Evolutionary conservation across 495 filamentous ascomycete species (phyloP), one percentile per base, ranked within the genome.

Genomic region (Penicillium egyptiacum): DNA sequence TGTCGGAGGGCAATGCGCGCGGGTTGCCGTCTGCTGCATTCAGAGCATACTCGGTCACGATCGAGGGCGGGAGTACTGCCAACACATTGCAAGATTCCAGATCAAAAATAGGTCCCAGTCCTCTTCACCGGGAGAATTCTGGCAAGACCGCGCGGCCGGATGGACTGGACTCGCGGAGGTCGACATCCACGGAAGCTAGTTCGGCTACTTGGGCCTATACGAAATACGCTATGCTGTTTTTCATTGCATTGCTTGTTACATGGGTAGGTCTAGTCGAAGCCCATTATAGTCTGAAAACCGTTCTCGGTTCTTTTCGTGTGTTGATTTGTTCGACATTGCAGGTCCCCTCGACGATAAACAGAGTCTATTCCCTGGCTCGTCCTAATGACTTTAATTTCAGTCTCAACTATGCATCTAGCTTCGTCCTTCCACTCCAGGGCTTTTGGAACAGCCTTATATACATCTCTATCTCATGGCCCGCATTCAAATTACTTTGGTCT

Each of bases 391-490:
- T 81, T 5, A 78, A 75, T 25, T 82, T 86, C 48, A 73, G 75
- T 22, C 80, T 95, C 25, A 85, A 89, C 60, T 87, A 86, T 54
- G 80, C 84, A 44, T 84, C 86, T 25, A 83, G 87, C 1, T 80
- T 91, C 45, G 90, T 95, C 0, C 78, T 95, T 20, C 91, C 91
- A 0, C 76, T 92, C 0, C 91, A 95, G 64, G 91, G 91, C 2
- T 92, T 94, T 63, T 93, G 90, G 88, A 96, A 95, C 62, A 83
- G 84, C 19, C 66, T 90, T 50, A 90, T 96, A 53, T 96, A 95
- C 71, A 68, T 84, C 12, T 84, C 83, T 19, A 90, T 89, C 3
- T 81, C 79, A 5, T 75, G 72, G 65, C 70, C 70, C 0, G 70
- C 68, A 1, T 69, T 73, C 14, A 71, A 66, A 44, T 52, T 52